Evolutionary conservation across 139 green algal species (phyloP), one percentile per base, ranked within the genome.

Genomic region (Chlorella sp.): DNA sequence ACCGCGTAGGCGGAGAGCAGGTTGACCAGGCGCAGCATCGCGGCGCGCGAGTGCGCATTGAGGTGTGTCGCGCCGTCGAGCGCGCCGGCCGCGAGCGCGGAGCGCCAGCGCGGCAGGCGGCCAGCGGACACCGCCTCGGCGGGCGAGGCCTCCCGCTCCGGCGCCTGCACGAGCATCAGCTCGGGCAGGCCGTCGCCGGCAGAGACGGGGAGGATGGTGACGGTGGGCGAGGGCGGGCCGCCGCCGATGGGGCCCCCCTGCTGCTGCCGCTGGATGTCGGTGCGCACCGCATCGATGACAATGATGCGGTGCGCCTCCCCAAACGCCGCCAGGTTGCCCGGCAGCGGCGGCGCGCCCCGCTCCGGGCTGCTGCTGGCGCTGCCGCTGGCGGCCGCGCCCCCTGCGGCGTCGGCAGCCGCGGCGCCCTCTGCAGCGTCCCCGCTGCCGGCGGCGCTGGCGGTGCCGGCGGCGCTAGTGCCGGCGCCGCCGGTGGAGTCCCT

Each of bases 1-100:
- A 92, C 74, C 1, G 91, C 86, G 69, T 97, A 97, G 11, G 91
- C 91, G 5, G 87, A 91, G 77, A 97, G 86, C 68, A 97, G 65
- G 48, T 81, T 76, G 33, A 91, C 77, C 59, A 95, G 81, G 14
- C 90, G 83, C 69, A 79, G 74, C 64, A 91, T 89, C 53, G 85
- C 73, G 11, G 58, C 67, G 45, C 82, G 82, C 35, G 78, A 70
- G 3, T 79, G 64, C 0, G 55, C 29, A 6, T 64, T 69, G 61
- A 94, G 71, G 76, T 93, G 87, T 0, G 53, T 27, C 11, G 64
- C 66, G 9, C 77, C 74, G 9, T 84, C 70, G 41, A 93, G 71
- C 45, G 85, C 77, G 25, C 74, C 58, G 14, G 66, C 55, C 2
- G 82, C 87, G 35, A 85, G 41, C 14, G 64, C 38, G 36, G 74